Base-by-base conservation (phyloP, 2,329 filamentous ascomycete genomes). In the Pseudocercospora macadamiae region DNA sequence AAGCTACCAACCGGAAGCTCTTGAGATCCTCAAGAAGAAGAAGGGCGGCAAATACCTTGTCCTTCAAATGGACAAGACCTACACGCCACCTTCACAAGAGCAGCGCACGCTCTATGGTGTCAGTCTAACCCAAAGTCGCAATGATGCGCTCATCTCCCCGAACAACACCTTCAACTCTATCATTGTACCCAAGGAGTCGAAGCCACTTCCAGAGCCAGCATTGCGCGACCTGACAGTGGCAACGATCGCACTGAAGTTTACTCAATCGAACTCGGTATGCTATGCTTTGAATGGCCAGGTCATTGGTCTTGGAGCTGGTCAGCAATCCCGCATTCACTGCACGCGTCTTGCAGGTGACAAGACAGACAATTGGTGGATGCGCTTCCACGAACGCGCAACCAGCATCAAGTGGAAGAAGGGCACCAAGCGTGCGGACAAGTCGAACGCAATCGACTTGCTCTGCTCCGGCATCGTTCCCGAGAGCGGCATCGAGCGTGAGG, bases 361-460 rank as follows among this genome's bases (percentile, higher is more conserved):
- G 83, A 91, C 93, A 49, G 95, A 99, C 78, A 97, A 96, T 83
- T 97, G 93, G 93, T 99, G 93, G 95, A 89, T 99, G 83, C 90
- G 95, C 71, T 97, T 97, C 86, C 90, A 97, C 81, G 88, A 91
- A 68, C 89, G 91, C 54, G 90, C 95, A 10, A 83, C 97, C 51
- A 83, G 81, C 72, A 89, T 99, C 75, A 90, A 93, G 81, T 99
- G 92, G 91, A 97, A 96, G 85, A 93, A 95, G 81, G 93, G 95
- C 70, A 91, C 90, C 73, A 97, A 97, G 87, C 87, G 95, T 58
- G 85, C 95, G 47, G 93, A 97, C 76, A 99, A 97, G 86, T 96
- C 90, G 82, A 99, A 99, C 75, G 93, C 93, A 65, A 97, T 97
- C 72, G 95, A 97, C 74, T 83, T 97, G 72, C 86, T 97, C 65